A percentile compares a stretch with the other conserved stretches of the same genome.
Conservation (phyloP, 768 basidiomycete genomes). For the Amanita thiersii region DNA sequence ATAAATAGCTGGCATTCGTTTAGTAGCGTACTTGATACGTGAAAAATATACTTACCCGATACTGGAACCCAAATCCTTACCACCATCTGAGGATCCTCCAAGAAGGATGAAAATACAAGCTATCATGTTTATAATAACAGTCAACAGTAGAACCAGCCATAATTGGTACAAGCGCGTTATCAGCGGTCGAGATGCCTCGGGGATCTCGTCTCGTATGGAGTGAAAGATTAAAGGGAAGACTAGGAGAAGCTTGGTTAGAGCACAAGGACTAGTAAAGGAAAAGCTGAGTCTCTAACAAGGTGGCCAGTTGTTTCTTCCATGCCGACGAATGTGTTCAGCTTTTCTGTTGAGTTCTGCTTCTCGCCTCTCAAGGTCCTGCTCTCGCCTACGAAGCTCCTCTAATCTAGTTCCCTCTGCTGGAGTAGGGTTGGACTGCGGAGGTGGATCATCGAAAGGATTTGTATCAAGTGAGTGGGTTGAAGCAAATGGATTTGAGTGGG, state of each 20-base stretch:
- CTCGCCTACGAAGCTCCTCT: constrained; percentile 69
- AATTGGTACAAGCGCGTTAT: constrained; percentile 86
- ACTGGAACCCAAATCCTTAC: constrained; percentile 73
- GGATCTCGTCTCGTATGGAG: constrained; percentile 86
- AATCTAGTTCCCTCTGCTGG: constrained; percentile 31
- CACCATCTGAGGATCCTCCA: constrained; percentile 67
- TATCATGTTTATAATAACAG: constrained; percentile 83
- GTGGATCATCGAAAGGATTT: constrained; percentile 87
- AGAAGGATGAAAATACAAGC: constrained; percentile 83
- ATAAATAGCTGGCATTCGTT: constrained; percentile 51
- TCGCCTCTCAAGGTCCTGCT: constrained; percentile 73
- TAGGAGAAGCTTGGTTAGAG: constrained; percentile 23
- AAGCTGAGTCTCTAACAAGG: constrained; percentile 48
- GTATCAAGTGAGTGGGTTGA: constrained; percentile 78
- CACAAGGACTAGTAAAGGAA: constrained; percentile 12
- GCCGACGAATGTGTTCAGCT: constrained; percentile 58
- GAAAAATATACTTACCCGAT: constrained; percentile 53
- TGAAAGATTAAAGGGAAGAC: constrained; percentile 95
- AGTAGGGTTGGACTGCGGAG: constrained; percentile 26
- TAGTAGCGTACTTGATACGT: constrained; percentile 15
- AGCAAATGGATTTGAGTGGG: constrained; percentile 73
- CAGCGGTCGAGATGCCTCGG: constrained; percentile 66
- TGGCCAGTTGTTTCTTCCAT: constrained; percentile 93
- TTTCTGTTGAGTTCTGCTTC: constrained; percentile 68
- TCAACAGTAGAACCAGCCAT: constrained; percentile 84